Base-by-base conservation (phyloP, 148 eudicot genomes). In the Nyssa sinensis region DNA sequence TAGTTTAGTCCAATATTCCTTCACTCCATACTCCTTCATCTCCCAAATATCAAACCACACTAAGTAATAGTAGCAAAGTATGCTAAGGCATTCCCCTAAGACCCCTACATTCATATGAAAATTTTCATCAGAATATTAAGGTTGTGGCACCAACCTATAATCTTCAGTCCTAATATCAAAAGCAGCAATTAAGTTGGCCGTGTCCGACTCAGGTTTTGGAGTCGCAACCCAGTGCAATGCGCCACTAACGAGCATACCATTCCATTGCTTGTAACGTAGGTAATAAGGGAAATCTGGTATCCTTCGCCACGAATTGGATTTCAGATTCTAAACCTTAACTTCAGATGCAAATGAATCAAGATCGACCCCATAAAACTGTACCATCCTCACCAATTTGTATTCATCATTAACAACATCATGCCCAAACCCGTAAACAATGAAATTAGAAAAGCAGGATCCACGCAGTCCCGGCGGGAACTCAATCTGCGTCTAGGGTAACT, bases 181-280 rank as follows among this genome's bases (percentile, higher is more conserved):
- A n/a, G n/a, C n/a, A n/a, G n/a, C n/a, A n/a, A n/a, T n/a, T n/a
- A n/a, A n/a, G n/a, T n/a, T n/a, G n/a, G n/a, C n/a, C n/a, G n/a
- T n/a, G n/a, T n/a, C n/a, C n/a, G n/a, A n/a, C 35, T 19, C 60
- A n/a, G 76, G 59, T 0, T 65, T 72, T 29, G 28, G 35, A 8
- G 33, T 62, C 76, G 77, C 88, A 33, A 83, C 64, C 82, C 86
- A 82, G 71, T 87, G 86, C 78, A 87, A 77, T n/a, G n/a, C 79
- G 34, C 81, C 83, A 69, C 60, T 71, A 7, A 75, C 76, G 55
- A 66, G 41, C 24, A 74, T 59, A 64, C 83, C 84, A 33, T 62
- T 39, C 0, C 30, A 12, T 41, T 67, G 73, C n/a, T 61, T 69
- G 47, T 69, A 61, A 27, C 67, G 25, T 30, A 84, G 49, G n/a